A percentile compares a stretch with the other conserved stretches of the same genome.
phyloP scores from a whole-genome alignment of 2,329 filamentous ascomycete genomes.

The Ploettnerulaceae sp. region DNA sequence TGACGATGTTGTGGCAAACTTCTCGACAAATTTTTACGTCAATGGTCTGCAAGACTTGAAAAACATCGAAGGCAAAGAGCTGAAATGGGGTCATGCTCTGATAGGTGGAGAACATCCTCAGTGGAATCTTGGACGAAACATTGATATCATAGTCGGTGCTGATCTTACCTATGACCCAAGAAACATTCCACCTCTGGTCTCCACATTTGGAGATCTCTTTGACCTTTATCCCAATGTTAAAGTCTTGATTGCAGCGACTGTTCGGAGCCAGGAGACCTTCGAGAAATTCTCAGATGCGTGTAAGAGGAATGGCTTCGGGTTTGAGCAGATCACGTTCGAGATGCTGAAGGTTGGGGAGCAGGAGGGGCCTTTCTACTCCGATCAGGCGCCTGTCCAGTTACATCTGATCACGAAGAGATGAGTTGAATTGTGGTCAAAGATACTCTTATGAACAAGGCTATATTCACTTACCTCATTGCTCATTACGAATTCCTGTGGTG shows the following conservation, averaged over 20 bases:
- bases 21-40: constrained; percentile 63
- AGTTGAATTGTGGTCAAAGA: neutral
- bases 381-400: constrained; percentile 55
- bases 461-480: too few species aligned
- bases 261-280: constrained; percentile 67
- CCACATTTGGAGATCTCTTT: constrained; percentile 59
- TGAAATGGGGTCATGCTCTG: constrained; percentile 40
- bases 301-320: constrained; percentile 34
- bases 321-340: constrained; percentile 42
- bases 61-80: constrained; percentile 52
- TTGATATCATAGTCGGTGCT: constrained; percentile 66
- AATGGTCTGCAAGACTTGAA: constrained; percentile 56
- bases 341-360: constrained; percentile 41
- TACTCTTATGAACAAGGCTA: too few species aligned
- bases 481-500: too few species aligned
- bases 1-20: constrained; percentile 61
- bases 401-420: constrained; percentile 38
- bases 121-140: constrained; percentile 39
- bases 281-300: constrained; percentile 58
- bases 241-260: constrained; percentile 64
- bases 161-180: constrained; percentile 72
- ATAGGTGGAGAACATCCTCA: constrained; percentile 36
- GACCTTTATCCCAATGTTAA: constrained; percentile 49
- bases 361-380: constrained; percentile 60
- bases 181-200: constrained; percentile 58